Evolutionary conservation across 2,329 filamentous ascomycete genomes (phyloP), one percentile per base, ranked within the genome.

Genomic region (Scedosporium boydii): DNA sequence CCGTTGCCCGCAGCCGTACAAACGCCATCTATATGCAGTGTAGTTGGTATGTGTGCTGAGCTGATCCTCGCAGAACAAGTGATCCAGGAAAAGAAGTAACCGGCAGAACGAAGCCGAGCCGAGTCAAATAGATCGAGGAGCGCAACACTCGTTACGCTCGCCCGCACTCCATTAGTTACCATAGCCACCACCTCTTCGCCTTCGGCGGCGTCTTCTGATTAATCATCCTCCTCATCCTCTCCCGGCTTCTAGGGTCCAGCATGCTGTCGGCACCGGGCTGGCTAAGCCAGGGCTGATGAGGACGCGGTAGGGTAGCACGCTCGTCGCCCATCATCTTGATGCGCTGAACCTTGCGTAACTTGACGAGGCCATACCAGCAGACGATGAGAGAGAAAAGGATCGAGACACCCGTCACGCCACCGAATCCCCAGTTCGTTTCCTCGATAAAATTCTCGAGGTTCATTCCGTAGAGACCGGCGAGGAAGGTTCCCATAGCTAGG

Each of bases 391-490:
- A 91, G 73, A 93, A 87, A 63, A 87, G 69, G 63, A 88, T 82
- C 63, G 90, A 96, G 64, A 84, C 78, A 18, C 78, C 80, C 2
- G 88, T 91, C 64, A 99, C 87, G 61, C 84, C 84, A 57, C 82
- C 82, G 73, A 99, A 98, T 10, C 93, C 95, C 74, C 91, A 84
- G 74, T 91, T 85, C 1, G 90, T 93, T 72, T 98, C 93, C 78
- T 99, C 95, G 69, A 98, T 91, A 75, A 97, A 98, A 76, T 98
- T 98, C 73, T 97, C 96, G 66, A 99, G 80, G 78, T 99, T 99
- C 93, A 98, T 98, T 69, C 95, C 95, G 81, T 98, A 99, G n/a
- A 99, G 86, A n/a, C 93, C 93, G 7, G 95, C 96, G 69, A 97
- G 83, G 72, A 98, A 96, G 59, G 95, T 97, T 62, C 95, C 95